Evolutionary conservation across 495 filamentous ascomycete genomes (phyloP), one percentile per base, ranked within the genome.

Genomic region (Xylaria acuta): DNA sequence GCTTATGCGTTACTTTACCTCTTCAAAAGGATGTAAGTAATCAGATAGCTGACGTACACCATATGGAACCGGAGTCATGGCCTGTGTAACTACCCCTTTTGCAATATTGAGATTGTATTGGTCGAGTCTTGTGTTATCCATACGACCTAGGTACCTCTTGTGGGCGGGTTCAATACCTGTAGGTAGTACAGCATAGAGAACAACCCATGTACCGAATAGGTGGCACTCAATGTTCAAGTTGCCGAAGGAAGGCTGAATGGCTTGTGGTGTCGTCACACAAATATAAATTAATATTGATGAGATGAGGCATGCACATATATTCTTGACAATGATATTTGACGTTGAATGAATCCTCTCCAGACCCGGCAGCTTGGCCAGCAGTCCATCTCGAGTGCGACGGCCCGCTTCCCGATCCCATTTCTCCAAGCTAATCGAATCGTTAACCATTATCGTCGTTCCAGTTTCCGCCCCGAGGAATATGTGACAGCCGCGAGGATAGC

Each of bases 351-450:
- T 32, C 49, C 22, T 59, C 41, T 47, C 59, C 30, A 22, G 20
- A 36, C 43, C 56, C 59, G 30, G 60, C 45, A 45, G 51, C 60
- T 47, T 11, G 12, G 9, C 72, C 58, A 62, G 6, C 49, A 43
- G 2, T 20, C n/a, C 54, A 14, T 14, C 30, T n/a, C 6, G 7
- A 58, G 20, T 22, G 22, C 38, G 38, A 22, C 38, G 9, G 34
- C 27, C 36, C 53, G 22, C 40, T 45, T 38, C 20, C 66, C 66
- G 41, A 56, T 38, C 69, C 59, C 47, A 7, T 34, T 32, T 32
- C 32, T 56, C 68, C 32, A 70, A 53, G 45, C 68, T 70, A 64
- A 63, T 64, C 69, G 36, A 64, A 43, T 71, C 69, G 25, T 71
- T 60, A 64, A 34, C 69, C 69, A 71, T 64, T 54, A 64, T 64